Percentiles rank a stretch among this genome's conserved stretches.
phyloP scores from a whole-genome alignment of 2,329 filamentous ascomycete genomes.

The Talaromyces piceae region DNA sequence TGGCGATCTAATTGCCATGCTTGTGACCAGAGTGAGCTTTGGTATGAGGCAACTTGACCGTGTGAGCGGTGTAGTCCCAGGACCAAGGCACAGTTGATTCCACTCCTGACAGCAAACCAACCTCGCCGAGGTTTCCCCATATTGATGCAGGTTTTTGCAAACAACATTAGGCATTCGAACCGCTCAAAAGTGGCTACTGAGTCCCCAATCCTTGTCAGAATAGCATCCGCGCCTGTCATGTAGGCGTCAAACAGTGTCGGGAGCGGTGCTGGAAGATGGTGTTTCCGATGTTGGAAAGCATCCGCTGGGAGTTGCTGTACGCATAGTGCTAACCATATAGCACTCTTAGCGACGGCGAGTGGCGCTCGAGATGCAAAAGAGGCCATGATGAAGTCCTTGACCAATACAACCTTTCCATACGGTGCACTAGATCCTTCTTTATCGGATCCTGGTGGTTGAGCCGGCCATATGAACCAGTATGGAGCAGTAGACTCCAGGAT shows the following conservation, averaged over 20 bases:
- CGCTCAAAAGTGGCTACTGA: not conserved
- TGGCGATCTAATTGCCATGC: not conserved
- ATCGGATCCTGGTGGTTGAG: not conserved
- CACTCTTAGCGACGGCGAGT: not conserved
- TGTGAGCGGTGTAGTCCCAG: not conserved
- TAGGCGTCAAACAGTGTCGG: not conserved
- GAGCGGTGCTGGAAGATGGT: not conserved
- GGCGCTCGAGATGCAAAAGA: not conserved
- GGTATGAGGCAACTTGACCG: not conserved
- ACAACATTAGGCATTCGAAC: not conserved
- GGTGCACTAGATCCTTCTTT: not conserved
- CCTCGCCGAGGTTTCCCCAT: not conserved
- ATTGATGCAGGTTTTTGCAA: not conserved
- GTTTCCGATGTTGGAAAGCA: not conserved
- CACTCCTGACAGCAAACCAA: not conserved
- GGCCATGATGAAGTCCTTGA: not conserved
- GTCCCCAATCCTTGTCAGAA: not conserved
- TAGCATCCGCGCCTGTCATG: not conserved
- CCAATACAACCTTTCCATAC: not conserved
- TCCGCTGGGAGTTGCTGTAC: constrained; percentile 1
- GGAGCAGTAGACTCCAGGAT: not conserved
- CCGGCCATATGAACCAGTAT: not conserved
- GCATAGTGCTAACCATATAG: constrained; percentile 2
- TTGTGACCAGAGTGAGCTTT: not conserved
- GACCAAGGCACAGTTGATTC: not conserved